A percentile compares a stretch with the other conserved stretches of the same genome.
phyloP scores from a whole-genome alignment of 2,329 filamentous ascomycete genomes.

The Xylaria sp. region DNA sequence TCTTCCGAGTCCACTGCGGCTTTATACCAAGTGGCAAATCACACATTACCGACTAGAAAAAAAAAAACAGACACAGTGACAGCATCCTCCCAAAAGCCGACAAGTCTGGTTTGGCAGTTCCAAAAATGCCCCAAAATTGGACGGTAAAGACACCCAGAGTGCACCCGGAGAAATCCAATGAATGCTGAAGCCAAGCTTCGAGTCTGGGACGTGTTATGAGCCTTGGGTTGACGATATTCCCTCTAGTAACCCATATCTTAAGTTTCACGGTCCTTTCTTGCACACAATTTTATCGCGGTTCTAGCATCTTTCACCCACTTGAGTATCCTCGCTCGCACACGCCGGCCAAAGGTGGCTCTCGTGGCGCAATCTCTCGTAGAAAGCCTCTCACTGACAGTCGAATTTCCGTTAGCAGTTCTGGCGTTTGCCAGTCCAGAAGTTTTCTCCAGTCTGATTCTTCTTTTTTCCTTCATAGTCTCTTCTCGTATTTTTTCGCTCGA shows the following conservation, averaged over 20 bases:
- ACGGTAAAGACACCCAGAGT: constrained; percentile 19
- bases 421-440: constrained; percentile 10
- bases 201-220: constrained; percentile 15
- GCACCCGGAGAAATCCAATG: constrained; percentile 33
- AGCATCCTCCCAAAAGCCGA: constrained; percentile 22
- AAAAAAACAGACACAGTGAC: constrained; percentile 28
- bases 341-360: constrained; percentile 25
- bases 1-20: constrained; percentile 25
- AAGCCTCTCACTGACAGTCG: constrained; percentile 8
- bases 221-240: constrained; percentile 8
- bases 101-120: constrained; percentile 20
- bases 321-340: constrained; percentile 31
- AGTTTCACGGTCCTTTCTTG: constrained; percentile 19
- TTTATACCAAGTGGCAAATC: constrained; percentile 36
- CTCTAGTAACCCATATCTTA: constrained; percentile 2
- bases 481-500: neutral
- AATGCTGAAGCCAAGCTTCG: constrained; percentile 23
- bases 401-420: constrained; percentile 13
- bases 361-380: constrained; percentile 6
- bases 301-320: constrained; percentile 35
- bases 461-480: neutral
- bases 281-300: constrained; percentile 25
- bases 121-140: constrained; percentile 34
- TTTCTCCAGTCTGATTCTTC: constrained; percentile 3
- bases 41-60: constrained; percentile 28